A percentile compares a stretch with the other conserved stretches of the same genome.
These are phyloP conservation scores for Solanum paucissectum DNA, from an alignment of 257 asterid species.

Conservation along the genomic window DNA sequence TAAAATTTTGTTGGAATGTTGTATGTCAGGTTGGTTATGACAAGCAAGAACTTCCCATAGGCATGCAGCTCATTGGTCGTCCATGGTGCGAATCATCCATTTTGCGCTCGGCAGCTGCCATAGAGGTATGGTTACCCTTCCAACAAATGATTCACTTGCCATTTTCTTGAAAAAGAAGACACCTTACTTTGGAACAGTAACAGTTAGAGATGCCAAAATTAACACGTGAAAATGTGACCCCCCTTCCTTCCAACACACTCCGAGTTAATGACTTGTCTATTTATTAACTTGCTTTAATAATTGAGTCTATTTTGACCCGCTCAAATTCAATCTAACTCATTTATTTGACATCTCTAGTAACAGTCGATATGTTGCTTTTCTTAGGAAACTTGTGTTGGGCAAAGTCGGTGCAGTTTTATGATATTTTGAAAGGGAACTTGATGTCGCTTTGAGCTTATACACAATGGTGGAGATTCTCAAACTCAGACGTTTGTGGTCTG, in stretches of 20 bases:
- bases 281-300: too few relatives aligned
- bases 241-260: background rate
- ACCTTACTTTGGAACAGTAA: background rate
- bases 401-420: constrained; percentile 48
- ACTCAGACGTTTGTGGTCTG: background rate
- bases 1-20: background rate
- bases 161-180: background rate
- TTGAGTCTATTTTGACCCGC: background rate
- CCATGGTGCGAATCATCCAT: constrained; percentile 95
- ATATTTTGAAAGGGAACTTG: constrained; percentile 11
- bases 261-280: too few relatives aligned
- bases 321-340: too few relatives aligned
- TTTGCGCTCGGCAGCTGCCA: constrained; percentile 73
- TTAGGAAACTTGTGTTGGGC: constrained; percentile 53
- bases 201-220: background rate
- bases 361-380: background rate
- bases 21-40: constrained; percentile 70
- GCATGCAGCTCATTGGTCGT: constrained; percentile 79
- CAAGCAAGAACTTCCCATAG: constrained; percentile 89
- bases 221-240: background rate
- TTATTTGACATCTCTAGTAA: background rate
- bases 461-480: too few relatives aligned
- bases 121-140: constrained; percentile 39
- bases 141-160: background rate
- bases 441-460: background rate